Conservation (phyloP, 176 grass and related monocot species). For the Phyllostachys edulis region DNA sequence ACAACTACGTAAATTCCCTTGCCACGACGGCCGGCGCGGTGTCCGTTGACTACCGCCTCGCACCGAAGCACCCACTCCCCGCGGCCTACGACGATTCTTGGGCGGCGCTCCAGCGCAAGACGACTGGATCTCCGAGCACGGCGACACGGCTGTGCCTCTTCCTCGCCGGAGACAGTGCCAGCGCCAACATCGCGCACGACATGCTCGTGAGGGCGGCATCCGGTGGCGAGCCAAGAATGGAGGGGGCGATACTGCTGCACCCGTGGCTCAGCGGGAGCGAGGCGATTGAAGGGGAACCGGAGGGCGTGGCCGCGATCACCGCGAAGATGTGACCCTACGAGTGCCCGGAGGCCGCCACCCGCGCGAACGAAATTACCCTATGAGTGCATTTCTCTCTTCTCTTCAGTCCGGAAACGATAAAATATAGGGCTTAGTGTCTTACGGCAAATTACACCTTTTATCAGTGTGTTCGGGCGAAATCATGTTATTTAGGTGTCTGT, state of each 20-base stretch:
- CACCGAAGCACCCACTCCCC: conserved; percentile 57
- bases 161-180: conserved; percentile 58
- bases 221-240: conserved; percentile 9
- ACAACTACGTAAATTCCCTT: conserved; percentile 35
- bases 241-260: conserved; percentile 51
- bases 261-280: conserved; percentile 49
- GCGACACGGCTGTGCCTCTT: conserved; percentile 44
- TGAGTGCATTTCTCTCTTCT: too few relatives aligned
- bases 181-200: conserved; percentile 64
- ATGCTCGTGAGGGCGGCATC: conserved; percentile 30
- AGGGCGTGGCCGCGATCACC: not conserved
- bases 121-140: conserved; percentile 46
- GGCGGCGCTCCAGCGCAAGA: conserved; percentile 35
- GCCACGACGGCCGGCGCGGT: conserved; percentile 32
- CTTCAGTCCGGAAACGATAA: too few relatives aligned
- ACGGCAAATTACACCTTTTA: too few relatives aligned
- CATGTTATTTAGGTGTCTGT: too few relatives aligned
- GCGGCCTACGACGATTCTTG: conserved; percentile 52
- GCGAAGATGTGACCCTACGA: conserved; percentile 41
- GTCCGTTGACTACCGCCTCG: conserved; percentile 46
- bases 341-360: conserved; percentile 28
- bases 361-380: too few relatives aligned
- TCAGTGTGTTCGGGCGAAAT: too few relatives aligned
- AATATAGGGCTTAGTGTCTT: too few relatives aligned
- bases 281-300: conserved; percentile 27